Base-by-base conservation (phyloP, 2,329 filamentous ascomycete genomes). In the Ceratocystis eucalypticola region DNA sequence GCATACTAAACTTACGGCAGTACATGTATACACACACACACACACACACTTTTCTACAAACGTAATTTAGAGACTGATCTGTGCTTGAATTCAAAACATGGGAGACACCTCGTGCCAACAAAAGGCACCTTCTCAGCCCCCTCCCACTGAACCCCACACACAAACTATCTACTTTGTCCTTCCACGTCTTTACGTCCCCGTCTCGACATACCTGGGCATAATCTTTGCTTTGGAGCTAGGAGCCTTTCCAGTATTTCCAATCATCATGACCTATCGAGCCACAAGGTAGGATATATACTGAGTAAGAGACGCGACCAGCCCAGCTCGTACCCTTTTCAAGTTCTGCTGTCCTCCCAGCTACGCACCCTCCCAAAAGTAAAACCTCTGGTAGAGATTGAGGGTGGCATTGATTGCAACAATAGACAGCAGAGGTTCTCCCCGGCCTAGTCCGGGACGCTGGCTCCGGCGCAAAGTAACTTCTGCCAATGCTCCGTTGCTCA, bases 381-480 rank as follows among this genome's bases (percentile, higher is more conserved):
- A 70, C 57, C 37, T 41, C 71, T 53, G 46, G 53, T 62, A 28
- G 62, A 66, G 65, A 62, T 62, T 12, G 28, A 46, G n/a, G 33
- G 12, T 46, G 46, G 28, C 57, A 62, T 55, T 55, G 62, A 65
- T 67, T 33, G 44, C 53, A 28, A 41, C 44, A 62, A 48, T 20
- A 53, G 30, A 28, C 62, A 64, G 46, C 62, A 53, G 50, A 55
- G 48, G 71, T 74, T 76, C 76, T 79, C 76, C 78, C 79, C 75
- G 79, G 79, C 79, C 80, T 72, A 82, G 79, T 80, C 79, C 79
- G 76, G 79, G 78, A 79, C 72, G 79, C 79, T 82, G 79, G 80
- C 80, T 81, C 77, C 79, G 77, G 79, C 79, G 80, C 79, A 80
- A 80, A 80, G 78, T 80, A 72, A 74, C 76, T 72, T 76, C 74